Base-by-base conservation (phyloP, 352 stramenopile species). In the Phytophthora pini region DNA sequence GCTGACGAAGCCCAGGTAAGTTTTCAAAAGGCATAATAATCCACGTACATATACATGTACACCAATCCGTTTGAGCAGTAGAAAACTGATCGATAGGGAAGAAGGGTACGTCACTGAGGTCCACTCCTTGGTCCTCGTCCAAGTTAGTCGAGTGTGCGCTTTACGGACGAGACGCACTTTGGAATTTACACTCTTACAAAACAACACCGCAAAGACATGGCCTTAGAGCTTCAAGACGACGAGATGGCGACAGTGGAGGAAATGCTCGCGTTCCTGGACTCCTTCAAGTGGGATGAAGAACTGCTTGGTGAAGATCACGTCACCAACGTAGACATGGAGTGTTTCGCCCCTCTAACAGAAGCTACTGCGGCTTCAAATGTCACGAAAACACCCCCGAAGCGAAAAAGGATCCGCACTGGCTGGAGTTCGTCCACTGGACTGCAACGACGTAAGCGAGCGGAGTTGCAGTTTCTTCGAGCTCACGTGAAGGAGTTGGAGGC, bases 401-500 rank as follows among this genome's bases (percentile, higher is more conserved):
- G 31, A 9, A 55, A 44, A 55, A n/a, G 48, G 31, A 55, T 44
- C 17, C 48, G 48, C 11, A 55, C 48, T 31, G 49, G 49, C 3
- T 56, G 49, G 49, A 61, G 54, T 22, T 61, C 54, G 22, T 61
- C 54, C 4, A 61, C 54, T 8, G 41, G 59, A n/a, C 41, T 67
- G 12, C 59, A 67, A 29, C 44, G 44, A 32, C 49, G 50, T 15
- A 55, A 67, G 24, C 29, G 44, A n/a, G 58, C 52, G 17, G 65
- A 72, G 34, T 34, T 72, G 4, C 22, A 68, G 22, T 61, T 56
- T 13, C 40, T 72, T 0, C 57, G 65, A 4, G 50, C 39, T 3
- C 45, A 64, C 20, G 47, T 63, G 10, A 44, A 40, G 26, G 65
- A 72, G 13, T 31, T 72, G 5, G 52, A 68, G 22, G 58, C 10